Evolutionary conservation across 495 filamentous ascomycete species (phyloP).

Genomic region (Penicillium alfredii): DNA sequence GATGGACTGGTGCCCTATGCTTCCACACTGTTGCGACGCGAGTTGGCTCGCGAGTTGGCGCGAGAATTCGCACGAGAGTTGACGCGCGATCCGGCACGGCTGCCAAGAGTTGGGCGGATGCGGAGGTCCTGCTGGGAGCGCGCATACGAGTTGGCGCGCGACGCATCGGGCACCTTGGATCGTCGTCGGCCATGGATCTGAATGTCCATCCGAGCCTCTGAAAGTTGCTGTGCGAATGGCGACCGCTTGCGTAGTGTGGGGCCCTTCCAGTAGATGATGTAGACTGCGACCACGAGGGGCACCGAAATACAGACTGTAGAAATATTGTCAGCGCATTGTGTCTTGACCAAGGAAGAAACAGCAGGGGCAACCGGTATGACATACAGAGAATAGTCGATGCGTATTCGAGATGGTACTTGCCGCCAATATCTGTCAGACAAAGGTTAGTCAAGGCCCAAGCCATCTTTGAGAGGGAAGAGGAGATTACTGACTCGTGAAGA

Average conservation of each 20-base stretch:
- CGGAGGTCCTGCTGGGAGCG: constrained; percentile 46
- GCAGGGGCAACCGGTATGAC: constrained; percentile 9
- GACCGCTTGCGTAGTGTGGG: constrained; percentile 61
- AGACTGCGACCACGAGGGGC: constrained; percentile 65
- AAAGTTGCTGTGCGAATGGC: constrained; percentile 68
- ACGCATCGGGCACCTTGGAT: constrained; percentile 34
- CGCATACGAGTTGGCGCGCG: constrained; percentile 41
- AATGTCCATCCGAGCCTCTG: constrained; percentile 44
- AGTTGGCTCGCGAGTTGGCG: constrained; percentile 28
- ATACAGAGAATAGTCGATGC: constrained; percentile 66
- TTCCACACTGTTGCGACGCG: constrained; percentile 33
- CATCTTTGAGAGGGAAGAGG: not conserved
- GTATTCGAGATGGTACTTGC: constrained; percentile 54
- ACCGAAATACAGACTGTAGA: constrained; percentile 53
- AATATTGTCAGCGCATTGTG: no score
- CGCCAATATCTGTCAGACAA: constrained; percentile 51
- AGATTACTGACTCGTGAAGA: constrained; percentile 45
- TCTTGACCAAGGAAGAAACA: no score
- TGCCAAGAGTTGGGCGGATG: constrained; percentile 40
- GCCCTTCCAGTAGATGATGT: constrained; percentile 73
- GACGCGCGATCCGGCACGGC: constrained; percentile 33
- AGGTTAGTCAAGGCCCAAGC: not conserved
- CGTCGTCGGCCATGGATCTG: constrained; percentile 34
- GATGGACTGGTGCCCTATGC: not conserved
- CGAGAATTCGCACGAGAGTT: constrained; percentile 34